Conservation (phyloP, 1,284 basidiomycete genomes). For the Cutaneotrichosporon sp. region DNA sequence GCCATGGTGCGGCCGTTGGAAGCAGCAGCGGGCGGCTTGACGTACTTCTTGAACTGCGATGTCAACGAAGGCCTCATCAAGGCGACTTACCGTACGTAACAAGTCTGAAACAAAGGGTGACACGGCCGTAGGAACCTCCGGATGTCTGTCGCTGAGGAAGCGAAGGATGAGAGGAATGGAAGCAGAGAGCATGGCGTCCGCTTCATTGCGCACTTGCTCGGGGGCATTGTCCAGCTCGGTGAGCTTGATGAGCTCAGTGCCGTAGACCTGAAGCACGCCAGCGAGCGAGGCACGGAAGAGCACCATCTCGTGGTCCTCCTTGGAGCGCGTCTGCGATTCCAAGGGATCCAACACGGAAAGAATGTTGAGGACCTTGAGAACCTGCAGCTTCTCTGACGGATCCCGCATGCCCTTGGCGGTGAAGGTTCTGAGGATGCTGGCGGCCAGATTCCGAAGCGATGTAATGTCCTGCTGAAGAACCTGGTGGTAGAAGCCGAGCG, state of each 20-base stretch:
- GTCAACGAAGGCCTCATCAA: constrained; percentile 2
- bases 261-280: constrained; percentile 76
- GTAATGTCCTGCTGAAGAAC: constrained; percentile 73
- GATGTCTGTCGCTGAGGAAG: constrained; percentile 85
- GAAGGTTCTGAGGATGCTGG: constrained; percentile 75
- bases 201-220: constrained; percentile 67
- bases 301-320: constrained; percentile 70
- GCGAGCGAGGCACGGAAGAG: constrained; percentile 87
- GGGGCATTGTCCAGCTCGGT: constrained; percentile 58
- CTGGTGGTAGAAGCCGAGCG: constrained; percentile 80
- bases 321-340: constrained; percentile 73
- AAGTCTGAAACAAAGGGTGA: constrained; percentile 76
- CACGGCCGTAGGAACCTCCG: constrained; percentile 80
- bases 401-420: constrained; percentile 92
- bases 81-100: constrained; percentile 65
- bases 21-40: constrained; percentile 18
- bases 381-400: constrained; percentile 81
- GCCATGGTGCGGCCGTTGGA: constrained; percentile 30
- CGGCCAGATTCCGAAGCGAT: constrained; percentile 75
- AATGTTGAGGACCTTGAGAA: constrained; percentile 85
- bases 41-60: constrained; percentile 34
- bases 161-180: constrained; percentile 78
- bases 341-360: constrained; percentile 74
- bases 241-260: constrained; percentile 80
- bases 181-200: constrained; percentile 66